Base-by-base conservation (phyloP, 2,329 filamentous ascomycete species). In the Thelonectria rubi region DNA sequence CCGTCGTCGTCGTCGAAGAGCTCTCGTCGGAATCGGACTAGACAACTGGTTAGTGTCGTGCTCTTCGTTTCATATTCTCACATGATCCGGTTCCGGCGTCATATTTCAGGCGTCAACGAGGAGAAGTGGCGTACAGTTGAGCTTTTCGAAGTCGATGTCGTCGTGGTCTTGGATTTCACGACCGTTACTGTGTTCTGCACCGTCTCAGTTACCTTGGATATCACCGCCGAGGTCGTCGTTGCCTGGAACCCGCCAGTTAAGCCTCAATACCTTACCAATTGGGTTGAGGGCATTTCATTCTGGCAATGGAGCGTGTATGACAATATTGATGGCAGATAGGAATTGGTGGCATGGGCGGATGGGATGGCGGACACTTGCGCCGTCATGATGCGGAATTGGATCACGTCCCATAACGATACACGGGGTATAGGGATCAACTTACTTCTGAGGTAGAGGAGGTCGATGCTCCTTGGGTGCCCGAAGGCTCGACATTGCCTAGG, bases 401-500 rank as follows among this genome's bases (percentile, higher is more conserved):
- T 69, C 65, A 69, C 63, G 62, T 56, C 42, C 49, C 37, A 64
- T 54, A 47, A 66, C 57, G 47, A 55, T 60, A 61, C 39, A 55
- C 52, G 66, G 53, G 55, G 10, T 11, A 11, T 11, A 55, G 58
- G 18, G 54, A 21, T 15, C 40, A 51, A 75, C 74, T 75, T 66
- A 76, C 73, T 62, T 66, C 59, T 5, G 66, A 50, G 8, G 67
- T 68, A 26, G 73, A 64, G 45, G 73, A 66, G 7, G 70, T 48
- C 15, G 60, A 60, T 45, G 61, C 64, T 49, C 74, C 72, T 47
- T 67, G 65, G 15, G 89, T 92, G 40, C 89, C 89, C 5, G 86
- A 85, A 3, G 89, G 84, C 14, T 66, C 17, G 4, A 78, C 59
- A 30, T 78, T 79, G 55, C 73, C 74, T 14, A 91, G 75, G 21